Evolutionary conservation across 345 rosid genomes (phyloP).

Genomic region (Populus davidiana): DNA sequence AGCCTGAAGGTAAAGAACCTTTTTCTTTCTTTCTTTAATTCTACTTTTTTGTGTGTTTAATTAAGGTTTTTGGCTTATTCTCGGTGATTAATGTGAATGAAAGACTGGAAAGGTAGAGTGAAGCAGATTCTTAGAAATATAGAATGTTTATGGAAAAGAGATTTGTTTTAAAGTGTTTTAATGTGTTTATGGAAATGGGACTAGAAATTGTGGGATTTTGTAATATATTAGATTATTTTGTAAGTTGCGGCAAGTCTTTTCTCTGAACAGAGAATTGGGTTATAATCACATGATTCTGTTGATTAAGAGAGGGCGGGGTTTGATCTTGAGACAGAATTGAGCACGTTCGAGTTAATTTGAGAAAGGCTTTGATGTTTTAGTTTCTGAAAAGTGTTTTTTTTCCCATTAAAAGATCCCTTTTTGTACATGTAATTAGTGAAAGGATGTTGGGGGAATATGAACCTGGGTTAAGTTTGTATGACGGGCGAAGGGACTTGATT

Average conservation of each 20-base stretch:
- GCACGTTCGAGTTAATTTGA: no score
- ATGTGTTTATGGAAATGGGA: background rate
- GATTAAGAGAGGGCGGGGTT: background rate
- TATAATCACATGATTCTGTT: background rate
- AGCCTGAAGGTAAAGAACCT: slow-evolving; percentile 62
- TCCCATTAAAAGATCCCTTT: background rate
- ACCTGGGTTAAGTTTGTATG: background rate
- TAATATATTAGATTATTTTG: background rate
- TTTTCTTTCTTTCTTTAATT: background rate
- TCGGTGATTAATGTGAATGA: background rate
- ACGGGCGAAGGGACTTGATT: background rate
- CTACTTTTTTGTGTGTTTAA: background rate
- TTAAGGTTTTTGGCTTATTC: background rate
- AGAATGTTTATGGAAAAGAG: background rate
- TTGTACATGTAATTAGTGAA: background rate
- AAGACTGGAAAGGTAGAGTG: background rate
- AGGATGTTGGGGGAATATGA: background rate
- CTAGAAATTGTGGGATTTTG: background rate
- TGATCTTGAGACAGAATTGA: background rate
- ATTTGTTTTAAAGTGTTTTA: background rate
- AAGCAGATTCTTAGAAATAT: background rate
- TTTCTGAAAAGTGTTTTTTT: background rate
- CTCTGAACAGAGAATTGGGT: no score
- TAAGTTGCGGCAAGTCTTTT: no score
- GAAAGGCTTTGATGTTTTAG: background rate